These are phyloP conservation scores for Papilionanthe hybrid DNA, from an alignment of 116 monocot species.

Conservation along the genomic window DNA sequence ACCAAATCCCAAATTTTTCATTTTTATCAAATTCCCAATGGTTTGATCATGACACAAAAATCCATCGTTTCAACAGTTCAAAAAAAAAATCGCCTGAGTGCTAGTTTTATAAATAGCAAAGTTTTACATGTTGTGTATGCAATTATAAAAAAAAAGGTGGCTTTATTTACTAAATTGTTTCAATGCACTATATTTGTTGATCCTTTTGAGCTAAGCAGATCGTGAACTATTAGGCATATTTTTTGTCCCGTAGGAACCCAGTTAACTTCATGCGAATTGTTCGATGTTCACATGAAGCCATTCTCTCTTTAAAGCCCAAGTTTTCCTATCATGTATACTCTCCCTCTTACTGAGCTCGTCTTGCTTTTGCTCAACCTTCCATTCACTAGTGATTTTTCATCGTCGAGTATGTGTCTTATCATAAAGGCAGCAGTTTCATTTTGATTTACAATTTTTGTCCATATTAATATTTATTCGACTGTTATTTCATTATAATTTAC, in stretches of 20 bases:
- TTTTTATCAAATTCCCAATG: too few species aligned
- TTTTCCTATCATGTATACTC: background rate
- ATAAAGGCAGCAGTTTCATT: background rate
- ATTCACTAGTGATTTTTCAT: background rate
- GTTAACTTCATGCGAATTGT: constrained; percentile 49
- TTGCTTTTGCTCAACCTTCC: background rate
- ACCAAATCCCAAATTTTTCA: too few species aligned
- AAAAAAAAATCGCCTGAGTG: too few species aligned
- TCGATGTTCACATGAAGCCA: constrained; percentile 78
- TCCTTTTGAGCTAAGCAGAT: too few species aligned
- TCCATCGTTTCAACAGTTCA: too few species aligned
- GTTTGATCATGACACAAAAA: too few species aligned
- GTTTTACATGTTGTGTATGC: too few species aligned
- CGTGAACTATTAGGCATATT: background rate
- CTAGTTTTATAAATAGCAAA: too few species aligned
- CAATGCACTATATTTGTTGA: too few species aligned
- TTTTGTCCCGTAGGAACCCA: constrained; percentile 74
- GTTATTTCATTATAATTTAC: too few species aligned
- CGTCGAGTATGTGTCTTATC: background rate
- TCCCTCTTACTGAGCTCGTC: background rate
- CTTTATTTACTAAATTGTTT: too few species aligned
- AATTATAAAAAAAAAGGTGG: too few species aligned
- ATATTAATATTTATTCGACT: background rate
- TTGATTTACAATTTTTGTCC: background rate
- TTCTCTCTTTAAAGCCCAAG: constrained; percentile 53